Conservation (phyloP, 2,329 filamentous ascomycete species). For the Stemphylium vesicarium region DNA sequence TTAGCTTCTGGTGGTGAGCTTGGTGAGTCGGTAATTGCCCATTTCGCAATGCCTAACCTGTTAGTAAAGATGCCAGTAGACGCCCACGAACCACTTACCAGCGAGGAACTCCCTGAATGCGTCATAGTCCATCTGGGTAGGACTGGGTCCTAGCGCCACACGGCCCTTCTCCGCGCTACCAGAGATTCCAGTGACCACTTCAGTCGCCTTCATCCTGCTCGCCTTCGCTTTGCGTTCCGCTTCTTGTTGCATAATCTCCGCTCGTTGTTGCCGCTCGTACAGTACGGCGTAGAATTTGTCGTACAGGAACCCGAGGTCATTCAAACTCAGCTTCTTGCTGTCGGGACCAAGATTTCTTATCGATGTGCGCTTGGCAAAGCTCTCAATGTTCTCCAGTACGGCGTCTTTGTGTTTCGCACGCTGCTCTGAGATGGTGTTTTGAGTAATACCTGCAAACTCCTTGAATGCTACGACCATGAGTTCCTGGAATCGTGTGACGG, state of each 20-base stretch:
- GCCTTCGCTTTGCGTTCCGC: constrained; percentile 73
- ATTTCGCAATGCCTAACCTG: constrained; percentile 74
- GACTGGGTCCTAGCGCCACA: constrained; percentile 86
- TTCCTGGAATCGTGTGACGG: constrained; percentile 95
- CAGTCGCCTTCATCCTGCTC: constrained; percentile 61
- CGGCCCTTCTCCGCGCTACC: constrained; percentile 76
- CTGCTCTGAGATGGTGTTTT: constrained; percentile 87
- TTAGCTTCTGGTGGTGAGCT: constrained; percentile 62
- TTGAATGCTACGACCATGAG: constrained; percentile 99
- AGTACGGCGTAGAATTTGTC: constrained; percentile 92
- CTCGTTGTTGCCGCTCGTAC: constrained; percentile 88
- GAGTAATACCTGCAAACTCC: constrained; percentile 94
- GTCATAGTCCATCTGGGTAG: constrained; percentile 95
- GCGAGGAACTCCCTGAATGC: constrained; percentile 94
- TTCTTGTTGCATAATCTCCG: constrained; percentile 70
- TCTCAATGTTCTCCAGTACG: constrained; percentile 94
- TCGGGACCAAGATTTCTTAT: constrained; percentile 95
- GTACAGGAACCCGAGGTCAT: constrained; percentile 88
- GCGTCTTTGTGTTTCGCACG: constrained; percentile 92
- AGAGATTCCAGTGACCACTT: constrained; percentile 56
- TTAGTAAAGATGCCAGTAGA: constrained; percentile 4
- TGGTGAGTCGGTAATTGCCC: constrained; percentile 90
- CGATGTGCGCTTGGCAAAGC: constrained; percentile 93
- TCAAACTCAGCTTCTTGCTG: constrained; percentile 84
- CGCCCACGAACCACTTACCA: constrained; percentile 38